Conservation (phyloP, 1,284 basidiomycete genomes). For the Tilletia horrida region DNA sequence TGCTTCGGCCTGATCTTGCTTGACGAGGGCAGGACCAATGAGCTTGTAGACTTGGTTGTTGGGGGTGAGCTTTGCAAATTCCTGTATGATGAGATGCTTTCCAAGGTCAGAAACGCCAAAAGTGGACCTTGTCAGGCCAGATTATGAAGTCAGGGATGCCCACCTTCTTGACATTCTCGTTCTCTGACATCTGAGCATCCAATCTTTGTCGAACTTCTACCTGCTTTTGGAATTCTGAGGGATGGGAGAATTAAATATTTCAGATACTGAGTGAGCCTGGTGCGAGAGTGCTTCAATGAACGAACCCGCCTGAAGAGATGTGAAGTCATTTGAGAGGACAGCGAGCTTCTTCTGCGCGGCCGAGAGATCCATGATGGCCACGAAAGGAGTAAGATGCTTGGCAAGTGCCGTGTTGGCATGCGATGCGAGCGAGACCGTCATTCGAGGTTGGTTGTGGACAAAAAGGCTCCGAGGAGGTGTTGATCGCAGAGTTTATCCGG, state of each 20-base stretch:
- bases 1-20: slow-evolving; percentile 84
- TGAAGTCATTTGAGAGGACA: slow-evolving; percentile 5
- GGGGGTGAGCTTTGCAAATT: slow-evolving; percentile 72
- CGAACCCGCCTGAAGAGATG: slow-evolving; percentile 1
- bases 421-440: no score
- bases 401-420: no score
- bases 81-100: slow-evolving; percentile 60
- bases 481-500: no score
- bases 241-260: neutral
- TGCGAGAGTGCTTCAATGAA: neutral
- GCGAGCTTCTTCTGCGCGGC: slow-evolving; percentile 13
- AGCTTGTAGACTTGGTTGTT: slow-evolving; percentile 86
- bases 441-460: no score
- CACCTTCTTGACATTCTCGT: slow-evolving; percentile 86
- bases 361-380: neutral
- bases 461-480: no score
- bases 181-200: slow-evolving; percentile 72
- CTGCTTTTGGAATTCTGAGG: slow-evolving; percentile 12
- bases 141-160: slow-evolving; percentile 23
- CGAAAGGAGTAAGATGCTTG: neutral
- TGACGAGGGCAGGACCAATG: slow-evolving; percentile 82
- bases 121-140: neutral
- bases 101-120: neutral
- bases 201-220: slow-evolving; percentile 8
- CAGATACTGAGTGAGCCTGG: neutral